These are phyloP conservation scores for Pogostemon cablin DNA, from an alignment of 257 asterid species.

Conservation along the genomic window DNA sequence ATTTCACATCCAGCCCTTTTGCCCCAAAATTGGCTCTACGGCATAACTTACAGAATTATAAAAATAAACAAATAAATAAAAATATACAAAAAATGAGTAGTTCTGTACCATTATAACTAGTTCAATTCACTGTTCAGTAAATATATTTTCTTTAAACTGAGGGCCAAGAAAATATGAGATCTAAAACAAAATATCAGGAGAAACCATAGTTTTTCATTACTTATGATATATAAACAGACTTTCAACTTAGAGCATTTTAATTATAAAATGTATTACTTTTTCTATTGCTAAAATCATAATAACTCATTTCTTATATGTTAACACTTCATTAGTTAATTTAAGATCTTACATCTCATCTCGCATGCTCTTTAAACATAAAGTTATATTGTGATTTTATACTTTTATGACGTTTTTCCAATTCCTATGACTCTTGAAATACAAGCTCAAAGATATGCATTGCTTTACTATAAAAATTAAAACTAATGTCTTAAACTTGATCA, in stretches of 20 bases:
- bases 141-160: neutral
- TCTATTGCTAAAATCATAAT: neutral
- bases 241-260: neutral
- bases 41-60: neutral
- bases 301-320: neutral
- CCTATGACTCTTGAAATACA: neutral
- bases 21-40: neutral
- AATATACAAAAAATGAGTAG: neutral
- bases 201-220: neutral
- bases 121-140: neutral
- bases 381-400: too few relatives aligned
- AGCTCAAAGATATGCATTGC: conserved; percentile 15
- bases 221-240: too few relatives aligned
- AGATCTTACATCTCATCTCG: neutral
- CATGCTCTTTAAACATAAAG: too few relatives aligned
- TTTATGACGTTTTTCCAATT: neutral
- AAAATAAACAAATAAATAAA: too few relatives aligned
- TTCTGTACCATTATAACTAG: neutral
- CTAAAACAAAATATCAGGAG: neutral
- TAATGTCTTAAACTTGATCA: neutral
- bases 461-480: neutral
- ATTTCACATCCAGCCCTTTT: neutral
- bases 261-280: neutral
- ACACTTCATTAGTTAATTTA: neutral
- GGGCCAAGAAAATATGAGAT: neutral